Percentiles rank a stretch among this genome's conserved stretches.
These are phyloP conservation scores for Fusarium musae DNA, from an alignment of 2,329 filamentous ascomycete genomes.

Conservation along the genomic window DNA sequence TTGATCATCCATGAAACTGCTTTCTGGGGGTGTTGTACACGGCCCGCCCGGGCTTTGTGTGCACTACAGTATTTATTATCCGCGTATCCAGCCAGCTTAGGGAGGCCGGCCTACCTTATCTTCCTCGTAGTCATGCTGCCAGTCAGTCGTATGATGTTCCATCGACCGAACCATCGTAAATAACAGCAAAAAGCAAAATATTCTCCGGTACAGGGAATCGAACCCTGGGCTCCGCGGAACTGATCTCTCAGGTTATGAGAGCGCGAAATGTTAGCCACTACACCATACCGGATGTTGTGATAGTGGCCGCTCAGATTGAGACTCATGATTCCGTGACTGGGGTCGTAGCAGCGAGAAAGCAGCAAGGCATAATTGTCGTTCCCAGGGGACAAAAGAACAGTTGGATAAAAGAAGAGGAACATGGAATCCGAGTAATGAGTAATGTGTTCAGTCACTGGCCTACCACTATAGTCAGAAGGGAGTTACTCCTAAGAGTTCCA, in stretches of 20 bases:
- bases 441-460: background rate
- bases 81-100: background rate
- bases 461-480: too few species aligned
- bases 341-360: background rate
- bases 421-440: too few species aligned
- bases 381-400: too few species aligned
- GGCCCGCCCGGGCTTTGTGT: too few species aligned
- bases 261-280: conserved; percentile 51
- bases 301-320: fast-evolving
- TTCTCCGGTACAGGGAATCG: conserved; percentile 45
- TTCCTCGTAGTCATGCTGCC: background rate
- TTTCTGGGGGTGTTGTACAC: background rate
- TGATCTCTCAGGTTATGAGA: conserved; percentile 44
- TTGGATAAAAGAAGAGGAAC: background rate
- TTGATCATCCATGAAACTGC: background rate
- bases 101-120: too few species aligned
- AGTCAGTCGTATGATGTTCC: too few species aligned
- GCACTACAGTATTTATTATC: background rate
- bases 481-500: background rate
- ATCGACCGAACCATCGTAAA: background rate
- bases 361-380: background rate
- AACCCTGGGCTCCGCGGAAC: conserved; percentile 44
- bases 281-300: conserved; percentile 44
- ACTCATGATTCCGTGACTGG: background rate
- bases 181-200: too few species aligned